Conservation (phyloP, 2,329 filamentous ascomycete genomes). For the Parasarocladium wereldwijsianum region DNA sequence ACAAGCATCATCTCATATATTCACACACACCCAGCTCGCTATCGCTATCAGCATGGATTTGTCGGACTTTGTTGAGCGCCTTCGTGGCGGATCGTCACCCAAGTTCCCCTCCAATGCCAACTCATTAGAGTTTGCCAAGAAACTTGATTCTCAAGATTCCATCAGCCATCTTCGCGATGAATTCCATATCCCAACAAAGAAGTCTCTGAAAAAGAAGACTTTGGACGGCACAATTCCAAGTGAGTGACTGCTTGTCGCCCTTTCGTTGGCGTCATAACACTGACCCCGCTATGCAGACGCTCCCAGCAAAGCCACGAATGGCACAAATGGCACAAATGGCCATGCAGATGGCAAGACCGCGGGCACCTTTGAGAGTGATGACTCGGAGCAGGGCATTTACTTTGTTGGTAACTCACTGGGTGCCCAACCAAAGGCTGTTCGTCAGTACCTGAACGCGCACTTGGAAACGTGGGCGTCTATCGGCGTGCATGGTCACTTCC, state of each 20-base stretch:
- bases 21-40: too few species aligned
- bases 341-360: constrained; percentile 8
- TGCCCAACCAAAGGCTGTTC: constrained; percentile 58
- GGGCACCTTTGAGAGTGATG: constrained; percentile 10
- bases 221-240: constrained; percentile 30
- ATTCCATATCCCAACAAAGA: constrained; percentile 65
- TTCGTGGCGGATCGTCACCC: constrained; percentile 24
- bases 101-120: constrained; percentile 33
- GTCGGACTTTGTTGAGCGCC: constrained; percentile 19
- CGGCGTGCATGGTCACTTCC: constrained; percentile 75
- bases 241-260: constrained; percentile 11
- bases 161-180: constrained; percentile 48
- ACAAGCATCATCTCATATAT: too few species aligned
- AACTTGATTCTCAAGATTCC: constrained; percentile 46
- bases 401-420: constrained; percentile 85
- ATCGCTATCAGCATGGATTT: constrained; percentile 23
- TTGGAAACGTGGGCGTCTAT: constrained; percentile 74
- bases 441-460: constrained; percentile 53
- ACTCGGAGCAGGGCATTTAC: constrained; percentile 44
- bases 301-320: neutral
- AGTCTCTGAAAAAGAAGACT: constrained; percentile 51
- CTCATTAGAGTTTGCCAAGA: constrained; percentile 30
- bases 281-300: neutral
- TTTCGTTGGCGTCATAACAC: neutral
- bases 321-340: constrained; percentile 11